Evolutionary conservation across 1,284 basidiomycete species (phyloP).

Genomic region (Anthracocystis panici-leucophaei): DNA sequence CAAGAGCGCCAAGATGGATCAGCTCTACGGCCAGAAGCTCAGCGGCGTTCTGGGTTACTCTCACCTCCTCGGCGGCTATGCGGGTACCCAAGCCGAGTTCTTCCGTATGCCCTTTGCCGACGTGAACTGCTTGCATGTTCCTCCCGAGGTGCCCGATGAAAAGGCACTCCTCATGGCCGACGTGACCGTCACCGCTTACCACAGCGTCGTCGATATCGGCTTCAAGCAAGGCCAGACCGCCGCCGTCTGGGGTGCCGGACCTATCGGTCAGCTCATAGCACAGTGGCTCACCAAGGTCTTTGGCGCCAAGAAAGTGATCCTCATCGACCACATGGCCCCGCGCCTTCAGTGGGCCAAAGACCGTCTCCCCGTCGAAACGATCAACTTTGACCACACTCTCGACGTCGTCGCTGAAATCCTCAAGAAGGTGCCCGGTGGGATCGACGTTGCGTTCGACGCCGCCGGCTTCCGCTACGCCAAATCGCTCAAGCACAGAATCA

Average conservation of each 20-base stretch:
- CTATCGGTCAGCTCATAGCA: conserved; percentile 76
- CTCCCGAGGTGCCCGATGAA: conserved; percentile 69
- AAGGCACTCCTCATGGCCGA: conserved; percentile 77
- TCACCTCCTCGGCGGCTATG: conserved; percentile 80
- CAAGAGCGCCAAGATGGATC: conserved; percentile 75
- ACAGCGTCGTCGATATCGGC: conserved; percentile 78
- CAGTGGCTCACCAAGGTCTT: conserved; percentile 76
- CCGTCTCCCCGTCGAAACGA: conserved; percentile 75
- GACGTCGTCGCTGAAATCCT: conserved; percentile 76
- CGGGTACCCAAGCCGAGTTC: conserved; percentile 76
- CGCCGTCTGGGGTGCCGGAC: conserved; percentile 77
- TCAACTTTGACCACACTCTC: conserved; percentile 75
- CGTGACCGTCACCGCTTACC: conserved; percentile 80
- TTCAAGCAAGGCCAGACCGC: conserved; percentile 78
- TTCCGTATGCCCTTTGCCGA: conserved; percentile 78
- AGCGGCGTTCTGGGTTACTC: conserved; percentile 72
- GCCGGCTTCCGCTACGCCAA: conserved; percentile 61
- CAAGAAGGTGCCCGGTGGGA: conserved; percentile 74
- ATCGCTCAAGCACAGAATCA: conserved; percentile 75
- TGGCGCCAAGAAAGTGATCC: conserved; percentile 80
- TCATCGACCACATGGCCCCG: conserved; percentile 77
- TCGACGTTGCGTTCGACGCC: conserved; percentile 51
- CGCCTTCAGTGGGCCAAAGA: conserved; percentile 76
- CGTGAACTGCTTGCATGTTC: conserved; percentile 79
- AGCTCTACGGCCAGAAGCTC: conserved; percentile 75